Evolutionary conservation across 169 alveolate species (phyloP), one percentile per base, ranked within the genome.

Genomic region (Amoebophrya sp.): DNA sequence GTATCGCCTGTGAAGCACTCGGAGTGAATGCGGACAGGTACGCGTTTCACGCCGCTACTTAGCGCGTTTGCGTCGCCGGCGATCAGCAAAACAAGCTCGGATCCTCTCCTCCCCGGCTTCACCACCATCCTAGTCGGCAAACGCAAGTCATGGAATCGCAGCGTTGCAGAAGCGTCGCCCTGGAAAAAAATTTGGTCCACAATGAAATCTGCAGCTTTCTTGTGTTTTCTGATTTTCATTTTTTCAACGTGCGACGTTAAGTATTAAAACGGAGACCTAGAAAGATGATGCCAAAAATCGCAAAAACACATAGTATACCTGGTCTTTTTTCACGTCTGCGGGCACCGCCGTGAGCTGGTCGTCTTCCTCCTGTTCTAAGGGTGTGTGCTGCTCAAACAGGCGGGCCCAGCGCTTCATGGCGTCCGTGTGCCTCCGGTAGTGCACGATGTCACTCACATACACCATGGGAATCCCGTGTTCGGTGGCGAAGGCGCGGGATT

Each of bases 1-100:
- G 89, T 90, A 54, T 92, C 93, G 25, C 93, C 93, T 2, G 93
- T 92, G 93, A 92, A 92, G 90, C 93, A 92, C 89, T 92, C 93
- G 0, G 93, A 92, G 41, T 92, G 93, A 35, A 92, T 90, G 7
- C 93, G 93, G 38, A 89, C 93, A 90, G 88, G 88, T n/a, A 66
- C 88, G 10, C 88, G 66, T 7, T 7, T 47, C 66, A 18, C 66
- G 18, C 18, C 18, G 29, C 29, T n/a, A n/a, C n/a, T n/a, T n/a
- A n/a, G n/a, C n/a, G n/a, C n/a, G n/a, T n/a, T 12, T 7, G 18
- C 66, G 66, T 47, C 66, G 66, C 66, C 66, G 7, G 66, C 18
- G 7, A 47, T 18, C 18, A 47, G 18, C 7, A 47, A 18, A 12
- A 47, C 18, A 47, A 18, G 7, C 66, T 47, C 66, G 7, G 66